Percentiles rank a stretch among this genome's conserved stretches.
Evolutionary conservation across 169 alveolate genomes (phyloP).

Genomic region (Plasmodium chabaudi): DNA sequence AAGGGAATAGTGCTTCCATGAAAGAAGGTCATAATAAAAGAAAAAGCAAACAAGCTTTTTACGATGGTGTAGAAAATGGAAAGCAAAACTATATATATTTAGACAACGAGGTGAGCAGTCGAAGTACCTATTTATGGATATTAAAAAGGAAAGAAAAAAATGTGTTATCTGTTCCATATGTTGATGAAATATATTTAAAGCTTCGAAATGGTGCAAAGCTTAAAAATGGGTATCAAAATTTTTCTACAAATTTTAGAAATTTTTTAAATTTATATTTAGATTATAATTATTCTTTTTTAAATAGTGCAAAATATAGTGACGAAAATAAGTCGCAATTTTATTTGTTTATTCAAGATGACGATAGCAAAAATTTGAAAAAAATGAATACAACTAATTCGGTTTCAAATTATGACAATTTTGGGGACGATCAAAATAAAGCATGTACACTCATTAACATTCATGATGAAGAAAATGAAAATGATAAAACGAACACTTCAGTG

Average conservation of each 20-base stretch:
- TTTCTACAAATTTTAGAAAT: not conserved
- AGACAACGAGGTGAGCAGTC: not conserved
- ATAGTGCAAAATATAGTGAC: conserved; percentile 7
- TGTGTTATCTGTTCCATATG: not conserved
- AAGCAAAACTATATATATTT: conserved; percentile 14
- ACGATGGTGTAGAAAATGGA: not conserved
- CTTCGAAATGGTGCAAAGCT: not conserved
- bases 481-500: no score
- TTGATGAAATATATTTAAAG: conserved; percentile 1
- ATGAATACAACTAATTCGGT: no score
- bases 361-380: not conserved
- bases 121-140: conserved; percentile 21
- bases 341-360: conserved; percentile 1
- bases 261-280: conserved; percentile 32
- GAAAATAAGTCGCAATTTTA: conserved; percentile 23
- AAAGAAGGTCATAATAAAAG: not conserved
- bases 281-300: conserved; percentile 41
- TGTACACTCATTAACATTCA: no score
- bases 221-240: not conserved
- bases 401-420: no score
- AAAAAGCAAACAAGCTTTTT: not conserved
- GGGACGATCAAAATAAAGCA: no score
- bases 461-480: no score
- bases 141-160: not conserved
- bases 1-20: not conserved